Evolutionary conservation across 768 basidiomycete species (phyloP).

Genomic region (Leccinum ochraceum): DNA sequence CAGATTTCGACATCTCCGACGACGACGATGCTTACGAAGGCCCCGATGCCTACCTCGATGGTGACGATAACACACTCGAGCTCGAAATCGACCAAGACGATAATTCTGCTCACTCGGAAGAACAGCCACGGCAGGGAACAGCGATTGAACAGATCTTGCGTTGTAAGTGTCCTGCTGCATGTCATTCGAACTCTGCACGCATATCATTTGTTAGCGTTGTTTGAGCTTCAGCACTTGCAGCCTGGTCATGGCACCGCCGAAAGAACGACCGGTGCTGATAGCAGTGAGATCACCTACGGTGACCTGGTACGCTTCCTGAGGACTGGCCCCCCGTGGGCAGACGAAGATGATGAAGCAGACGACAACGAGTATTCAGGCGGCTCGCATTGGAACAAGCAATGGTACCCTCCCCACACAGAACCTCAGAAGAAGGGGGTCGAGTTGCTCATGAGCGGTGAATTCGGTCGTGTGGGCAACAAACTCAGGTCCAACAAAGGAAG

Average conservation of each 20-base stretch:
- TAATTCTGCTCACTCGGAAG: conserved; percentile 1
- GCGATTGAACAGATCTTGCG: conserved; percentile 31
- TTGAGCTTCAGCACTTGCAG: conserved; percentile 29
- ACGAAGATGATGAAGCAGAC: conserved; percentile 44
- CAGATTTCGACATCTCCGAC: conserved; percentile 20
- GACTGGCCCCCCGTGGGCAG: conserved; percentile 15
- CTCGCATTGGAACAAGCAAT: conserved; percentile 33
- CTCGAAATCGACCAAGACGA: conserved; percentile 34
- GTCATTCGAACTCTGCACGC: conserved; percentile 1
- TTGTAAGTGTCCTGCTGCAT: conserved; percentile 22
- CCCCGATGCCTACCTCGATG: conserved; percentile 38
- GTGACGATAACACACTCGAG: conserved; percentile 37
- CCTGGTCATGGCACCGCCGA: conserved; percentile 12
- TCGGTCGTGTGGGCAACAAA: conserved; percentile 64
- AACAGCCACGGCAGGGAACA: neutral
- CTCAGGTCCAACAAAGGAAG: conserved; percentile 41
- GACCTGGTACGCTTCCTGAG: conserved; percentile 28
- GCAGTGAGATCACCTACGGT: conserved; percentile 22
- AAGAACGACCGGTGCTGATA: conserved; percentile 5
- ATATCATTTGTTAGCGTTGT: conserved; percentile 24
- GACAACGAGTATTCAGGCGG: conserved; percentile 29
- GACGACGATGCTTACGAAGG: conserved; percentile 38
- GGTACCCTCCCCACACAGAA: conserved; percentile 46
- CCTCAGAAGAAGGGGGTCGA: conserved; percentile 65
- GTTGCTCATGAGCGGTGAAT: conserved; percentile 76